phyloP scores from a whole-genome alignment of 352 stramenopile genomes.

The Phytophthora uliginosa region DNA sequence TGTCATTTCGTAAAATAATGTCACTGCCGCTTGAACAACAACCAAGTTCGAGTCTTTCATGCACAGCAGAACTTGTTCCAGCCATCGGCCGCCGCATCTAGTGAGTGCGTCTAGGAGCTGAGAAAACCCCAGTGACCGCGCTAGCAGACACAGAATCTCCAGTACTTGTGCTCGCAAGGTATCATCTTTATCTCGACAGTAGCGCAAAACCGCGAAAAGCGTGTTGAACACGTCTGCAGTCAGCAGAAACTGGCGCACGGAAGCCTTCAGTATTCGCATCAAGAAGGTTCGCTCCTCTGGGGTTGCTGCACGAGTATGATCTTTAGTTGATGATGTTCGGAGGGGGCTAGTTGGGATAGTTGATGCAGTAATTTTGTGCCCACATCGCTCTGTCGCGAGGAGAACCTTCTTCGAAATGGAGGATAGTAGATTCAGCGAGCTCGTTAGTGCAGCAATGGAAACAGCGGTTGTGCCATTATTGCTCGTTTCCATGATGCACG shows the following conservation, averaged over 20 bases:
- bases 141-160: conserved; percentile 42
- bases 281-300: conserved; percentile 28
- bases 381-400: conserved; percentile 22
- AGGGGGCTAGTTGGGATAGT: conserved; percentile 9
- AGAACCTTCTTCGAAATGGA: conserved; percentile 29
- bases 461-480: background rate
- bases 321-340: conserved; percentile 12
- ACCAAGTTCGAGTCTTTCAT: conserved; percentile 44
- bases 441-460: conserved; percentile 13
- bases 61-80: conserved; percentile 59
- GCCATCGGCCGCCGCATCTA: conserved; percentile 54
- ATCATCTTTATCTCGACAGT: conserved; percentile 22
- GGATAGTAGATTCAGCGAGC: conserved; percentile 28
- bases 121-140: conserved; percentile 60
- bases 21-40: conserved; percentile 51
- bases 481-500: conserved; percentile 18
- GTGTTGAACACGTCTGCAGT: conserved; percentile 46
- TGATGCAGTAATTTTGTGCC: background rate
- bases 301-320: background rate
- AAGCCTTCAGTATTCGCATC: conserved; percentile 32
- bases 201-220: conserved; percentile 46
- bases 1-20: conserved; percentile 73
- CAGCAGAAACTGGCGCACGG: conserved; percentile 32
- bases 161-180: conserved; percentile 24
- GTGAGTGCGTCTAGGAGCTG: conserved; percentile 68